These are phyloP conservation scores for Shiraia bambusicola DNA, from an alignment of 2,329 filamentous ascomycete genomes.

Conservation along the genomic window DNA sequence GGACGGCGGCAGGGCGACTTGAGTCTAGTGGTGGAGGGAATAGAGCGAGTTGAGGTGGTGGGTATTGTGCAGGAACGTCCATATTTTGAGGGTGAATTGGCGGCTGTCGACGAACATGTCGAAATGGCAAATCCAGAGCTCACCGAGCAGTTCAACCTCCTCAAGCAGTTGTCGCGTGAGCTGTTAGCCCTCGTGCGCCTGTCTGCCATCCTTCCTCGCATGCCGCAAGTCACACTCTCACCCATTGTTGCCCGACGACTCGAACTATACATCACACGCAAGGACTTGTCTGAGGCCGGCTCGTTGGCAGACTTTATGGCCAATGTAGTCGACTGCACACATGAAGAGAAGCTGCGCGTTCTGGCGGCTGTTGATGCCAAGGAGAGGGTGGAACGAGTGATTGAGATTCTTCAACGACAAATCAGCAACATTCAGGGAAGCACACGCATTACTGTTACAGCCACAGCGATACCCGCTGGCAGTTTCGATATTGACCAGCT, in stretches of 20 bases:
- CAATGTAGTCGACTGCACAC: constrained; percentile 81
- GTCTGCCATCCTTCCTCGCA: constrained; percentile 77
- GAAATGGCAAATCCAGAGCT: constrained; percentile 54
- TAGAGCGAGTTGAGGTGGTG: constrained; percentile 73
- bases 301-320: constrained; percentile 94
- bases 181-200: constrained; percentile 81
- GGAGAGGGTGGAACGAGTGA: constrained; percentile 75
- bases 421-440: constrained; percentile 82
- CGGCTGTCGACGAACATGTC: constrained; percentile 66
- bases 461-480: constrained; percentile 56
- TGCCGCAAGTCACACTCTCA: constrained; percentile 67
- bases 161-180: constrained; percentile 84
- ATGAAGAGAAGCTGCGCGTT: constrained; percentile 88
- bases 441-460: constrained; percentile 79
- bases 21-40: constrained; percentile 81
- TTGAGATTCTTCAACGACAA: constrained; percentile 80
- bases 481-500: constrained; percentile 49
- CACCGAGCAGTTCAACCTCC: constrained; percentile 69
- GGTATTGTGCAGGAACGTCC: constrained; percentile 75
- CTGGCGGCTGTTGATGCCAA: constrained; percentile 79
- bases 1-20: constrained; percentile 60
- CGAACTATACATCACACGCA: constrained; percentile 82
- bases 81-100: constrained; percentile 82
- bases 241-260: constrained; percentile 83
- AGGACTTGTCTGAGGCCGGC: constrained; percentile 79